A percentile compares a stretch with the other conserved stretches of the same genome.
phyloP scores from a whole-genome alignment of 352 stramenopile species.

The Phytophthora cactorum region DNA sequence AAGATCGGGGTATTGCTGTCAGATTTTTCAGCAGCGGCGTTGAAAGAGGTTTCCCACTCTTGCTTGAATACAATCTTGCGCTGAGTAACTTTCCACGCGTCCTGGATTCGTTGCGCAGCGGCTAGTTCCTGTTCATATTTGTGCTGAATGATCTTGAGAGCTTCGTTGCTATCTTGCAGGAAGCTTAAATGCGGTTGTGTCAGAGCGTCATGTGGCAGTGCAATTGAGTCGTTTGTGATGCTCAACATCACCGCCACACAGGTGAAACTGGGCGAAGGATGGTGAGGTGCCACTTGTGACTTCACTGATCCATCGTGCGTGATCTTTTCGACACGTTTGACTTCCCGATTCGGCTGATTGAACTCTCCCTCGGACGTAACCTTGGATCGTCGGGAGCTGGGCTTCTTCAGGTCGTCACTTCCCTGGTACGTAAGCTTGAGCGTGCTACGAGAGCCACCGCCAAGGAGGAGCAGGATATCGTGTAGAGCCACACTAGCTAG shows the following conservation, averaged over 20 bases:
- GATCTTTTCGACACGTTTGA: not conserved
- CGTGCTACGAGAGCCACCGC: conserved; percentile 3
- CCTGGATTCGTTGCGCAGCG: conserved; percentile 40
- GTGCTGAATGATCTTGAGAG: conserved; percentile 13
- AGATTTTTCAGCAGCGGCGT: not conserved
- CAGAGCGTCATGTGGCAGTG: not conserved
- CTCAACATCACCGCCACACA: conserved; percentile 52
- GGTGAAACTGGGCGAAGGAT: conserved; percentile 38
- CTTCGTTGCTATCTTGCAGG: conserved; percentile 5
- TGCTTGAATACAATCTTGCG: conserved; percentile 4
- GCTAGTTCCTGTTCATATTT: conserved; percentile 10
- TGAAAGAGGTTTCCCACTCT: not conserved
- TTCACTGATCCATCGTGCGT: not conserved
- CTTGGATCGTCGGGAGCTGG: not conserved
- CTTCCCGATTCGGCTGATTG: not conserved
- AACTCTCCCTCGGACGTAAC: not conserved
- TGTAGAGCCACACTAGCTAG: conserved; percentile 5
- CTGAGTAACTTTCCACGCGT: conserved; percentile 29
- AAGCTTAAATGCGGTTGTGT: not conserved
- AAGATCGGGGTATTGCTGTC: conserved; percentile 8
- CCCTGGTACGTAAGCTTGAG: conserved; percentile 1
- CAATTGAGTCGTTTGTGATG: conserved; percentile 21
- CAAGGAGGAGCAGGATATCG: conserved; percentile 11
- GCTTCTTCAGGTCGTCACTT: conserved; percentile 14
- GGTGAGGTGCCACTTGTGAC: not conserved